These are phyloP conservation scores for Ceratonia siliqua DNA, from an alignment of 306 rosid genomes.

Conservation along the genomic window DNA sequence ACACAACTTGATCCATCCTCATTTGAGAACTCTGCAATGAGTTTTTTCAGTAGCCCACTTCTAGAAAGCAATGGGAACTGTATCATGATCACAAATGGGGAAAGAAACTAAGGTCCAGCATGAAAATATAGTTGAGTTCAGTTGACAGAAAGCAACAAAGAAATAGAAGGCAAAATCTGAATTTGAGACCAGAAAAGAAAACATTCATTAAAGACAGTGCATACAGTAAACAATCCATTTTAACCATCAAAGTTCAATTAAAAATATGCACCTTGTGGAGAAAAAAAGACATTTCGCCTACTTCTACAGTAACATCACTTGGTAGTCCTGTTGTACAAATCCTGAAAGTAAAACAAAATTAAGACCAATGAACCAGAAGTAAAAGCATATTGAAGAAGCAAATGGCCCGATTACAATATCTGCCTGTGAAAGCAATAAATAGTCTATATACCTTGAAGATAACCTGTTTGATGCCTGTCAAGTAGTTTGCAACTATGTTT, in stretches of 20 bases:
- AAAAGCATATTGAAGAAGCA: background rate
- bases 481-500: background rate
- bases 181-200: background rate
- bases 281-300: conserved; percentile 68
- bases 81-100: conserved; percentile 25
- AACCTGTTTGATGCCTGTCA: background rate
- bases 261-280: conserved; percentile 72
- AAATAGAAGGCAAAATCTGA: background rate
- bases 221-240: conserved; percentile 3
- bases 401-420: background rate
- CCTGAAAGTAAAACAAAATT: conserved; percentile 48
- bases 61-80: conserved; percentile 90
- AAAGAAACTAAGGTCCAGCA: conserved; percentile 24
- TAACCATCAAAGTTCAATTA: conserved; percentile 17
- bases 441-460: background rate
- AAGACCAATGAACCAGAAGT: background rate
- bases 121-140: conserved; percentile 4
- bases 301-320: conserved; percentile 67
- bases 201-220: background rate
- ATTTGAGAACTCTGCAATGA: conserved; percentile 47
- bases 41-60: conserved; percentile 76
- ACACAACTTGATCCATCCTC: conserved; percentile 55
- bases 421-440: background rate
- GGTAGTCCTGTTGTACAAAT: conserved; percentile 75
- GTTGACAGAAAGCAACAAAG: background rate